Evolutionary conservation across 257 asterid species (phyloP), one percentile per base, ranked within the genome.

Genomic region (Ilex aquifolium): DNA sequence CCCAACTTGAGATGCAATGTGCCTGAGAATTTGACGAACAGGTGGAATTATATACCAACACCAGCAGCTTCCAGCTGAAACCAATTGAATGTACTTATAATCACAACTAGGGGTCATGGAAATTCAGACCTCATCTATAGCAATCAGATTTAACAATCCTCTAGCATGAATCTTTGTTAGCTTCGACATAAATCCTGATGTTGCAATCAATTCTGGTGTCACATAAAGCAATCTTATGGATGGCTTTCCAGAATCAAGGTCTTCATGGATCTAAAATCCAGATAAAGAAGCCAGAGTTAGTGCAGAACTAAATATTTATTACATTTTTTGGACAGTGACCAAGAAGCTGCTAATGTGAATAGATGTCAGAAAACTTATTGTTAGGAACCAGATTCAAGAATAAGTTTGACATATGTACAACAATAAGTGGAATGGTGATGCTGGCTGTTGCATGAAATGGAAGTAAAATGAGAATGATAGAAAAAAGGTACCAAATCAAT

Each of bases 1-100:
- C 98, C 98, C 98, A 91, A 40, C 95, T 63, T 60, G 98, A 91
- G 74, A 91, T 85, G 72, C 98, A 91, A 75, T 91, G 98, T 69
- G 98, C 98, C 97, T 91, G 74, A 65, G 59, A 77, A 69, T 36
- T 71, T 68, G 27, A 60, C 46, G 7, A 76, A 67, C 39, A 58
- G 69, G 57, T 32, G 56, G 44, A 15, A 72, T 14, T 6, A 39
- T 13, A 29, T 49, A 32, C 42, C 10, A 60, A 12, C 63, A 53
- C 56, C 67, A 61, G 68, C 65, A 61, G 80, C 66, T 63, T 64
- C 58, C 44, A 61, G 31, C 62, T 62, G 67, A 63, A 71, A 44
- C 27, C 27, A 21, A 21, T 21, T 21, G 27, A 21, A 44, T 44
- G 50, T 5, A 65, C 13, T 56, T 32, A 32, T 54, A 44, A 56